Base-by-base conservation (phyloP, 2,329 filamentous ascomycete species). In the Diaporthe sp. region DNA sequence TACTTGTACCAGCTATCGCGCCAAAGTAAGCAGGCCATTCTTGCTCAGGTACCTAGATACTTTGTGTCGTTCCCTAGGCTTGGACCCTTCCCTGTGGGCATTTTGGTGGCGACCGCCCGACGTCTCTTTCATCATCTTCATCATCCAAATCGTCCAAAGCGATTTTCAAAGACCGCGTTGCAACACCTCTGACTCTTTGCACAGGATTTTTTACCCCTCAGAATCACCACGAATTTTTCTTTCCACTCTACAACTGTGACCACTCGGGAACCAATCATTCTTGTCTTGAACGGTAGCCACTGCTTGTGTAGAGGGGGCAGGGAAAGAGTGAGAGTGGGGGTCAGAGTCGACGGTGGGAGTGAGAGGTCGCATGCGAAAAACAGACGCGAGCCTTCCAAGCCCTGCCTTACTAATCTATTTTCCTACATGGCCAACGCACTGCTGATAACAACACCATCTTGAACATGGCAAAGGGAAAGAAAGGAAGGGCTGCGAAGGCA, bases 391-490 rank as follows among this genome's bases (percentile, higher is more conserved):
- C 64, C n/a, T n/a, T n/a, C n/a, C n/a, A n/a, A n/a, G n/a, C n/a
- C n/a, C n/a, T n/a, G n/a, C n/a, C n/a, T 52, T 45, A 67, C 12
- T 50, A 9, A 15, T 50, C 68, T 33, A 22, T 30, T 38, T 5
- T 30, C 6, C 42, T 30, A n/a, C 38, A 72, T 72, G 57, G 58
- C 70, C 42, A 54, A 45, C 45, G 12, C 25, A 40, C 22, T 15
- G 2, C 35, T 64, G 57, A 13, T 64, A 30, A 4, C 47, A 35
- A 54, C 1, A 22, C 28, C 8, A 33, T 40, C 54, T 30, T 73
- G 10, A 68, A n/a, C 71, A 80, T 79, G 77, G 75, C 75, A 61
- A 79, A 72, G 74, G 74, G 74, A 47, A 79, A 74, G 76, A 80
- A 78, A 72, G 78, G 78, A 35, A 76, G 64, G 15, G 77, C 76